These are phyloP conservation scores for Solanum clarkiae DNA, from an alignment of 257 asterid species.

Conservation along the genomic window DNA sequence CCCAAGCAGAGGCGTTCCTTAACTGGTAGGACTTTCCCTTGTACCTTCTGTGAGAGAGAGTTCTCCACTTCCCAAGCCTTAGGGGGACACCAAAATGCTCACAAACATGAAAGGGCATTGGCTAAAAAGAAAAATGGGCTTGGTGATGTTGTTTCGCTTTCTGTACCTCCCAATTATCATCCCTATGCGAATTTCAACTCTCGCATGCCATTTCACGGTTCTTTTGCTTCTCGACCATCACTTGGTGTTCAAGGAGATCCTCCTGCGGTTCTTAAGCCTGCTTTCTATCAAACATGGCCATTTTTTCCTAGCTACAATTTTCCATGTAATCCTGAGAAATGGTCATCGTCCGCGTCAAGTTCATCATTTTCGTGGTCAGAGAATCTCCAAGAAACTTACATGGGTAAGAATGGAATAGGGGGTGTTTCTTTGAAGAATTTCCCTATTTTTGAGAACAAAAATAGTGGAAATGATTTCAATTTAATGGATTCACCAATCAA, in stretches of 20 bases:
- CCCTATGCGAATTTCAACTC: constrained; percentile 9
- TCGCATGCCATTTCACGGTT: constrained; percentile 16
- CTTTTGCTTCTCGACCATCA: constrained; percentile 11
- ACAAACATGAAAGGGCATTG: constrained; percentile 51
- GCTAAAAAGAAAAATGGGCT: constrained; percentile 37
- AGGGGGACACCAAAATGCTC: constrained; percentile 81
- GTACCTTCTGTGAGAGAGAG: constrained; percentile 44
- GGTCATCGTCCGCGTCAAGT: not conserved
- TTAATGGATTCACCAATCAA: not conserved
- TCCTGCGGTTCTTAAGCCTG: constrained; percentile 23
- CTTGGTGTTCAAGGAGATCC: constrained; percentile 28
- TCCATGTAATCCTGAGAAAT: constrained; percentile 9
- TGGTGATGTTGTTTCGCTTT: constrained; percentile 19
- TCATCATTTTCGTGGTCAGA: constrained; percentile 1
- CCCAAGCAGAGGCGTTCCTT: not conserved
- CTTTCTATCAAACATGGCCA: constrained; percentile 16
- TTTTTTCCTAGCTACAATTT: not conserved
- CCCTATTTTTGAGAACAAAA: not conserved
- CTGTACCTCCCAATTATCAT: constrained; percentile 19
- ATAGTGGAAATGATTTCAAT: not conserved
- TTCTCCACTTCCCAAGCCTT: constrained; percentile 64
- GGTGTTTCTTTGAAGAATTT: not conserved
- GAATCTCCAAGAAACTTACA: not conserved
- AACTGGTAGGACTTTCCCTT: constrained; percentile 31
- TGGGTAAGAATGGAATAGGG: not conserved